A percentile compares a stretch with the other conserved stretches of the same genome.
Evolutionary conservation across 2,329 filamentous ascomycete genomes (phyloP).

Genomic region (Nemania abortiva): DNA sequence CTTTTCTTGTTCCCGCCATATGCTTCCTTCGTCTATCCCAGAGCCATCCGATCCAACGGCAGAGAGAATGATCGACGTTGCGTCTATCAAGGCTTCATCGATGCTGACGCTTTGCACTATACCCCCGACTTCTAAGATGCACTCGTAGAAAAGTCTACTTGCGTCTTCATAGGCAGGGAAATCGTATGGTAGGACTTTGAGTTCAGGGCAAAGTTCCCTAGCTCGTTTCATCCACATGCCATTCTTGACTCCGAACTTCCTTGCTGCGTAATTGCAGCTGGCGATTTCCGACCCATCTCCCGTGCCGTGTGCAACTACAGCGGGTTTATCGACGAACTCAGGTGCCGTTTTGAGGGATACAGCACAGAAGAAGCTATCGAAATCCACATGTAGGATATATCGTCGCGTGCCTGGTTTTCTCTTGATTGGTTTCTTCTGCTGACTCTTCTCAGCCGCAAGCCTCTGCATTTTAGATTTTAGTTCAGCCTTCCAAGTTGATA

Average conservation of each 20-base stretch:
- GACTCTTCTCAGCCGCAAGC: slow-evolving; percentile 76
- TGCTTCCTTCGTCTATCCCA: slow-evolving; percentile 73
- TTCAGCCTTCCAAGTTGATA: slow-evolving; percentile 97
- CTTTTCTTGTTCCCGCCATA: slow-evolving; percentile 82
- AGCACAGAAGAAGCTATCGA: slow-evolving; percentile 98
- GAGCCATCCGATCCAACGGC: slow-evolving; percentile 75
- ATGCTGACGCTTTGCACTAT: slow-evolving; percentile 96
- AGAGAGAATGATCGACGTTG: slow-evolving; percentile 76
- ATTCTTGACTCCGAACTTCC: slow-evolving; percentile 89
- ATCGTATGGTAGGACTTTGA: slow-evolving; percentile 94
- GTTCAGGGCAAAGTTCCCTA: slow-evolving; percentile 81
- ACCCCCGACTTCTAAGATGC: slow-evolving; percentile 82
- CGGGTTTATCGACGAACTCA: slow-evolving; percentile 80
- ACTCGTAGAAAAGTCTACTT: slow-evolving; percentile 87
- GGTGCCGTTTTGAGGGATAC: slow-evolving; percentile 85
- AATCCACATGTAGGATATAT: slow-evolving; percentile 96
- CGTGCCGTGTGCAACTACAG: slow-evolving; percentile 87
- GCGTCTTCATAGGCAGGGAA: slow-evolving; percentile 95
- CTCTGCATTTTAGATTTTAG: slow-evolving; percentile 89
- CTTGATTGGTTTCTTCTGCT: slow-evolving; percentile 60
- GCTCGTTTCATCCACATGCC: slow-evolving; percentile 99
- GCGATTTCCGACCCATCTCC: slow-evolving; percentile 94
- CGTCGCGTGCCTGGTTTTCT: slow-evolving; percentile 73
- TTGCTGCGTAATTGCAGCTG: slow-evolving; percentile 94
- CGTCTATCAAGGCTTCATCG: slow-evolving; percentile 91